Base-by-base conservation (phyloP, 164 flowering plant genomes). In the Cinnamomum chago region DNA sequence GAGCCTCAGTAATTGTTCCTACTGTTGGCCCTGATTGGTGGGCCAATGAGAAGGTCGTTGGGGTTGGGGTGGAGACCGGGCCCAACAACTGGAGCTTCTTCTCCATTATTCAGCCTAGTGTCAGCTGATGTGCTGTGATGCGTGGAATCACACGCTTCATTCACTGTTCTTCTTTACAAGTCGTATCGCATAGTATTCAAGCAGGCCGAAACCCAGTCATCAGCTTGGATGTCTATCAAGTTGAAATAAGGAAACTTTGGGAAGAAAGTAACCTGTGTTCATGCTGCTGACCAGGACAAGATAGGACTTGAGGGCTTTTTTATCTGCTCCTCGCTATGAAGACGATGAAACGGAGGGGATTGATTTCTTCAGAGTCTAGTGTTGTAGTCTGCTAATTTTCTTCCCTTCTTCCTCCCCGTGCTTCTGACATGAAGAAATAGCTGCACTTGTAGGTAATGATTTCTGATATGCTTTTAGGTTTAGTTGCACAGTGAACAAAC, bases 41-140 rank as follows among this genome's bases (percentile, higher is more conserved):
- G 97, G 88, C 83, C 10, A 88, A 83, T 35, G 90, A 90, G 72
- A 86, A 86, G 81, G 89, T 82, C 47, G 79, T 80, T 12, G 82
- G 82, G 17, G 80, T 84, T 73, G 92, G 89, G 50, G 64, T 79
- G 23, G 89, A 81, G 60, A 15, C 33, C 5, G 47, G 69, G 11
- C 69, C 86, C 30, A 73, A 79, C 72, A 85, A 83, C 75, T 92
- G 98, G 97, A 75, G 88, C 74, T 92, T 93, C 87, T 92, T 90
- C 78, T 93, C 97, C 0, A 72, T 88, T 84, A 79, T 92, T 64
- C 94, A 90, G 70, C 87, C 97, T 15, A 90, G 88, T n/a, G 87
- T 88, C 40, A 89, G 91, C 87, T 92, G 77, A 88, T 75, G 4
- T 35, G 33, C 20, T 15, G 6, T 24, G 15, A 55, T 1, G 6